Percentiles rank a stretch among this genome's conserved stretches.
Conservation (phyloP, 2,329 filamentous ascomycete genomes). For the Paecilomyces formosus region DNA sequence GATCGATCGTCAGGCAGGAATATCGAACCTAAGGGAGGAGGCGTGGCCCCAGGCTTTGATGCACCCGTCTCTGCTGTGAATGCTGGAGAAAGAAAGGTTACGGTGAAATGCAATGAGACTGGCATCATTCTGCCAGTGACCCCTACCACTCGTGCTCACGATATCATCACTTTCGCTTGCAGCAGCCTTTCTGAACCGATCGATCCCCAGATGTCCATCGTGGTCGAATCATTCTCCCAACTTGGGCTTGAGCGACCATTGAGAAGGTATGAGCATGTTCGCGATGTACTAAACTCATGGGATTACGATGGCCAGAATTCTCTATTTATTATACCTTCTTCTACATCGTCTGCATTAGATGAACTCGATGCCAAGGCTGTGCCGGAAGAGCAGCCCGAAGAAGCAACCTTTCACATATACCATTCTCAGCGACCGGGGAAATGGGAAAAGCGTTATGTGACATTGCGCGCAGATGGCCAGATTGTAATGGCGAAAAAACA, state of each 20-base stretch:
- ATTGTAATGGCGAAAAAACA: conserved; percentile 61
- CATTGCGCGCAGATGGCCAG: conserved; percentile 66
- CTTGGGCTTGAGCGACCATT: conserved; percentile 76
- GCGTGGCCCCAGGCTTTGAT: conserved; percentile 52
- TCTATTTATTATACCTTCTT: conserved; percentile 58
- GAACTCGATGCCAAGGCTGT: conserved; percentile 58
- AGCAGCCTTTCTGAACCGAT: conserved; percentile 57
- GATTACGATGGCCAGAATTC: conserved; percentile 71
- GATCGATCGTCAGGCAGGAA: conserved; percentile 11
- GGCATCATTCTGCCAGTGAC: conserved; percentile 65
- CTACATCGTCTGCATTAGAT: conserved; percentile 39
- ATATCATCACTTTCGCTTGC: conserved; percentile 63
- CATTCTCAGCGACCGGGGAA: conserved; percentile 76
- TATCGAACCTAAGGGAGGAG: conserved; percentile 15
- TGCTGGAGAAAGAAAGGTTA: conserved; percentile 65
- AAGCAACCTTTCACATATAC: conserved; percentile 64
- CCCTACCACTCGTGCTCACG: conserved; percentile 64
- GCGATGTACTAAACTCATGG: conserved; percentile 91
- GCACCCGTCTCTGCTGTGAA: conserved; percentile 76
- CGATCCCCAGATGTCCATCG: conserved; percentile 57
- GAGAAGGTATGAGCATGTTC: conserved; percentile 76
- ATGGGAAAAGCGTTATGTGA: conserved; percentile 82
- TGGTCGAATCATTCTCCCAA: conserved; percentile 68
- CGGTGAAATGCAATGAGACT: conserved; percentile 63
- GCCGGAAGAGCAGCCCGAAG: conserved; percentile 55